Evolutionary conservation across 768 basidiomycete species (phyloP).

Genomic region (Naganishia onofrii): DNA sequence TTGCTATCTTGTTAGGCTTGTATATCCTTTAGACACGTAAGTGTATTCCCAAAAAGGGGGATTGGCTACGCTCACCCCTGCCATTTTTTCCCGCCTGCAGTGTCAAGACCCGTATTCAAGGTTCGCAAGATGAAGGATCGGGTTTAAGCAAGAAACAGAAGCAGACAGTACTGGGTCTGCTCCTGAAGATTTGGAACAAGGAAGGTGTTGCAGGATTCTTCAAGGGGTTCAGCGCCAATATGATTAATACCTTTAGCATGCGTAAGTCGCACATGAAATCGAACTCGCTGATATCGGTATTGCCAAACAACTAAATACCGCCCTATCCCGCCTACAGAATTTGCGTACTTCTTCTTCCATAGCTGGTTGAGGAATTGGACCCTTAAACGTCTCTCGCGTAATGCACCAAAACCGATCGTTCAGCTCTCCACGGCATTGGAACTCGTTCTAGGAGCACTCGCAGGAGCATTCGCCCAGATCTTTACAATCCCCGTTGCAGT

Average conservation of each 20-base stretch:
- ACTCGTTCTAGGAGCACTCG: slow-evolving; percentile 80
- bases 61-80: background rate
- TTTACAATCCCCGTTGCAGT: slow-evolving; percentile 98
- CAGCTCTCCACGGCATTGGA: slow-evolving; percentile 57
- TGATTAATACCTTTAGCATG: slow-evolving; percentile 97
- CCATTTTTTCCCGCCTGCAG: slow-evolving; percentile 53
- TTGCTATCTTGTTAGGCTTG: slow-evolving; percentile 59
- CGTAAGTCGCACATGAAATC: slow-evolving; percentile 60
- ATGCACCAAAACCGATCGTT: slow-evolving; percentile 30
- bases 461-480: slow-evolving; percentile 91
- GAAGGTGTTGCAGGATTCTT: slow-evolving; percentile 83
- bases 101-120: slow-evolving; percentile 93
- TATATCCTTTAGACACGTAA: slow-evolving; percentile 93
- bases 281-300: background rate
- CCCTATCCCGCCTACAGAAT: slow-evolving; percentile 61
- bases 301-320: background rate
- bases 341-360: slow-evolving; percentile 99
- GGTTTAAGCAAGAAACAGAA: slow-evolving; percentile 51
- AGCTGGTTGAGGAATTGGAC: slow-evolving; percentile 81
- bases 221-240: slow-evolving; percentile 88
- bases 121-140: slow-evolving; percentile 57
- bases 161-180: slow-evolving; percentile 62
- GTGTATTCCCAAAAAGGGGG: slow-evolving; percentile 44
- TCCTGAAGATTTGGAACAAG: slow-evolving; percentile 69
- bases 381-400: slow-evolving; percentile 28